Conservation (phyloP, 2,329 filamentous ascomycete genomes). For the Fusarium transvaalense region DNA sequence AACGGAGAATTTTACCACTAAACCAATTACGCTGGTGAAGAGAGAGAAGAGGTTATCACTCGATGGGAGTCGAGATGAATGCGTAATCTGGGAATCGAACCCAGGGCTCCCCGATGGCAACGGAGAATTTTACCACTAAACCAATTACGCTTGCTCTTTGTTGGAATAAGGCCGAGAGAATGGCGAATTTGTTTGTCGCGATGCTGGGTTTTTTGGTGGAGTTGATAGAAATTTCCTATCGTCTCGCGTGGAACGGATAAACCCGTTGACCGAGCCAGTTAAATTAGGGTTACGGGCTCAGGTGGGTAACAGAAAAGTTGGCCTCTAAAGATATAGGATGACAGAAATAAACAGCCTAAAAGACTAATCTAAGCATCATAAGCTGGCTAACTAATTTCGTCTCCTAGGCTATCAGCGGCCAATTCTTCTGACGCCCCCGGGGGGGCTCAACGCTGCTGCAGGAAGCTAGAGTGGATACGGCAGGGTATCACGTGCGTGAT, state of each 20-base stretch:
- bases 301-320: too few species aligned
- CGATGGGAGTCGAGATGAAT: not conserved
- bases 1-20: conserved; percentile 47
- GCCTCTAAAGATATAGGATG: too few species aligned
- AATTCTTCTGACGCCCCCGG: too few species aligned
- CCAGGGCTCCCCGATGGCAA: conserved; percentile 35
- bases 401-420: too few species aligned
- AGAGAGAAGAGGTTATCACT: not conserved
- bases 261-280: conserved; percentile 4
- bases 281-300: too few species aligned
- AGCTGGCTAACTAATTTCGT: too few species aligned
- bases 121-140: conserved; percentile 39
- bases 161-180: not conserved
- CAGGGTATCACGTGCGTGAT: not conserved
- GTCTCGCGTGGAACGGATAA: not conserved
- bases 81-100: conserved; percentile 35
- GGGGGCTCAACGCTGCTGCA: not conserved
- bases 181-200: not conserved
- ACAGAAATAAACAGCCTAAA: too few species aligned
- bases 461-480: not conserved
- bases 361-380: too few species aligned
- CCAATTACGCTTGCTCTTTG: conserved; percentile 30
- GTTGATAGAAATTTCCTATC: not conserved
- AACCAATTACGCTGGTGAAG: conserved; percentile 25
- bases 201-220: conserved; percentile 12